These are phyloP conservation scores for Phialophora expanda DNA, from an alignment of 2,329 filamentous ascomycete genomes.

Conservation along the genomic window DNA sequence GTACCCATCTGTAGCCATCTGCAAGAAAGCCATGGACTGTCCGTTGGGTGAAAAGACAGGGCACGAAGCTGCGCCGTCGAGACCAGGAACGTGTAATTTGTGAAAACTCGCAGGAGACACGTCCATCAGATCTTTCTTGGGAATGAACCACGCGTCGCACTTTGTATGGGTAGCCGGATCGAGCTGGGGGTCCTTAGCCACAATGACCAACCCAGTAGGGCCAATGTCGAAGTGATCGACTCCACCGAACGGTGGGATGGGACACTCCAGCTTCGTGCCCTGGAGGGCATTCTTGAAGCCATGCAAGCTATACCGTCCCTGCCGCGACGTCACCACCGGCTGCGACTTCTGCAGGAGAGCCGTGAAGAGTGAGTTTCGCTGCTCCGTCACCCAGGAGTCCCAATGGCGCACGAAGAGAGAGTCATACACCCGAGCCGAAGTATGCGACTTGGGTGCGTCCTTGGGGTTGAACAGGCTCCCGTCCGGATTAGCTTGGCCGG, in stretches of 20 bases:
- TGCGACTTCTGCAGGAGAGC: conserved; percentile 52
- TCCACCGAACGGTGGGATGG: conserved; percentile 56
- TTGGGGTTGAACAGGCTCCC: conserved; percentile 58
- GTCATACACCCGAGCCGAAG: conserved; percentile 56
- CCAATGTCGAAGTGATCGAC: conserved; percentile 55
- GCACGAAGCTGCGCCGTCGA: conserved; percentile 53
- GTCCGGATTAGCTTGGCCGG: conserved; percentile 55
- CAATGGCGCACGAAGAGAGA: conserved; percentile 60
- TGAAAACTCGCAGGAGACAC: conserved; percentile 43
- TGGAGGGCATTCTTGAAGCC: conserved; percentile 52
- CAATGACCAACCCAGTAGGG: conserved; percentile 46
- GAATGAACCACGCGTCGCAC: conserved; percentile 53
- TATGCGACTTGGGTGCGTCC: conserved; percentile 53
- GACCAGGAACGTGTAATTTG: conserved; percentile 42
- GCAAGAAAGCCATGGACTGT: conserved; percentile 50
- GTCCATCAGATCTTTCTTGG: conserved; percentile 51
- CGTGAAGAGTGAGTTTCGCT: conserved; percentile 57
- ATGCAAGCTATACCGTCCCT: conserved; percentile 47
- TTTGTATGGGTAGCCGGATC: conserved; percentile 55
- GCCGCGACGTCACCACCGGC: conserved; percentile 46
- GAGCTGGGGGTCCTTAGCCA: conserved; percentile 53
- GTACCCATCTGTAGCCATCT: conserved; percentile 53
- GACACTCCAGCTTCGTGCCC: conserved; percentile 51
- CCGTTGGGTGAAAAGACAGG: conserved; percentile 54
- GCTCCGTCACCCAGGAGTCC: conserved; percentile 57